Base-by-base conservation (phyloP, 805 yeast genomes). In the Candida maris region DNA sequence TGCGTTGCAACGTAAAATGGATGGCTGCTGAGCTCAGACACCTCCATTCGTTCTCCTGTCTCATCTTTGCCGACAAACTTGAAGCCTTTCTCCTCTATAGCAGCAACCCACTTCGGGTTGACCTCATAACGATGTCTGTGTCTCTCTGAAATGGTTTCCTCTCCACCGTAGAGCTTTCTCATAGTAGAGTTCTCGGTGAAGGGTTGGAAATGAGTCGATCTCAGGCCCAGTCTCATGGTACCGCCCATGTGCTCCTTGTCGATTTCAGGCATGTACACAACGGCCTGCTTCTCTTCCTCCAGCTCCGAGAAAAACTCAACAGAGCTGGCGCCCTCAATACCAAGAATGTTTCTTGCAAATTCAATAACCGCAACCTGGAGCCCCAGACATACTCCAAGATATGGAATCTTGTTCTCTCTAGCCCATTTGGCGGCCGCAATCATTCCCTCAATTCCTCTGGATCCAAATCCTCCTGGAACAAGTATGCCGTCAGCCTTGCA, bases 91-190 rank as follows among this genome's bases (percentile, higher is more conserved):
- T 63, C 62, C 65, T 93, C 97, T 44, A 91, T 75, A 29, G 68
- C 64, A 13, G 65, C 68, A 46, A 89, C 81, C 50, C 85, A 70
- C 46, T 74, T 76, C 12, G 98, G 99, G 65, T 89, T 91, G 52
- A 93, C 85, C 65, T 93, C 99, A 63, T 93, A 93, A 68, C 99
- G 81, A 65, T 93, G 99, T 71, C 99, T 84, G 64, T 93, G 99
- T 74, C 99, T 85, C 70, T 93, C 99, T 43, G 70, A 70, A 34
- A 88, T 89, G 30, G 73, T 67, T 2, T 69, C 72, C 19, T 72
- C 71, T 41, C 75, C 79, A 39, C 93, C 94, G 61, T 91, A 91
- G 37, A 91, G 70, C 64, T 77, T 74, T 63, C 85, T 79, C 54
- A 93, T 76, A 45, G 69, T 73, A 32, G 86, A 75, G 25, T 24